phyloP scores from a whole-genome alignment of 192 early-diverging fungal genomes.

The Linnemannia elongata region DNA sequence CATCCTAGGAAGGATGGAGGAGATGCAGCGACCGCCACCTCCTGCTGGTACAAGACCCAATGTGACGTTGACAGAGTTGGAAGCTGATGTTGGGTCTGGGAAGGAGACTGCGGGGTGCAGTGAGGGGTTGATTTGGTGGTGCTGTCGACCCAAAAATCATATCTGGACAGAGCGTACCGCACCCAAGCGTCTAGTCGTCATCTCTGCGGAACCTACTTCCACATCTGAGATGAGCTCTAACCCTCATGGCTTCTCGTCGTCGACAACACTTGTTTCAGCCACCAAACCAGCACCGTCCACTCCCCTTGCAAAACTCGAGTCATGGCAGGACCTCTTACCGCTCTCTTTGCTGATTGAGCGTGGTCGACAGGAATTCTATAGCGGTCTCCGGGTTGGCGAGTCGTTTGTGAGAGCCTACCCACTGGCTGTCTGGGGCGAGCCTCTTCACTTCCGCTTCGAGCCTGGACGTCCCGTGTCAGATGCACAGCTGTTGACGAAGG shows the following conservation, averaged over 20 bases:
- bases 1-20: background rate
- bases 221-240: background rate
- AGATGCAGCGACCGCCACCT: background rate
- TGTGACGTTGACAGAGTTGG: conserved; percentile 16
- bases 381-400: conserved; percentile 39
- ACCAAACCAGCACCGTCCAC: background rate
- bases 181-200: conserved; percentile 24
- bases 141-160: conserved; percentile 29
- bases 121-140: conserved; percentile 48
- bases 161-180: conserved; percentile 46
- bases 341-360: conserved; percentile 43
- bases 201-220: conserved; percentile 21
- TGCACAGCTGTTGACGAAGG: conserved; percentile 9
- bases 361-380: conserved; percentile 34
- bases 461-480: conserved; percentile 34
- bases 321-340: conserved; percentile 48
- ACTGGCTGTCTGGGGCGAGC: conserved; percentile 43
- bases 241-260: background rate
- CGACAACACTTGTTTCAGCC: background rate
- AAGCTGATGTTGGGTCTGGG: conserved; percentile 3
- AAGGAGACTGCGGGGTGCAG: conserved; percentile 29
- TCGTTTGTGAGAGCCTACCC: conserved; percentile 48
- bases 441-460: conserved; percentile 40
- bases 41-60: background rate
- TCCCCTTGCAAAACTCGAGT: background rate